These are phyloP conservation scores for Erodium texanum DNA, from an alignment of 441 rosid genomes.

Conservation along the genomic window DNA sequence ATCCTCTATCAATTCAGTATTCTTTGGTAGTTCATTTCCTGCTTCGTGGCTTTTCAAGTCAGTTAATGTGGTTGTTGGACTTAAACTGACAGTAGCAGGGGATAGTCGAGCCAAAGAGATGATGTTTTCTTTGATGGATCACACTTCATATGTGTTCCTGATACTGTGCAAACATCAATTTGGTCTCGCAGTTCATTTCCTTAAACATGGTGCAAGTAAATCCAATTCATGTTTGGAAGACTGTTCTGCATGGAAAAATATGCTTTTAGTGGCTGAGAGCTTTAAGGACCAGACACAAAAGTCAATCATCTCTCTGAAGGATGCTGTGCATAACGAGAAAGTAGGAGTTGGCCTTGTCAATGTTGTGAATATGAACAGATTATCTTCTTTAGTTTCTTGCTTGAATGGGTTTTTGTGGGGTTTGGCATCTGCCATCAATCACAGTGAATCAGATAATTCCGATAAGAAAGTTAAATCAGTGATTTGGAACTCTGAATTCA, in stretches of 20 bases:
- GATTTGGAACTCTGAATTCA: slow-evolving; percentile 31
- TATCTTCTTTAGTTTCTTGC: slow-evolving; percentile 52
- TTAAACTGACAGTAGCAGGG: slow-evolving; percentile 31
- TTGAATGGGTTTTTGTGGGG: slow-evolving; percentile 82
- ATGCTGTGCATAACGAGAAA: slow-evolving; percentile 26
- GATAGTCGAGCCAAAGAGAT: slow-evolving; percentile 29
- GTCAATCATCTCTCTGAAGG: slow-evolving; percentile 36
- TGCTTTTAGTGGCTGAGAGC: slow-evolving; percentile 35
- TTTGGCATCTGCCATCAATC: slow-evolving; percentile 47
- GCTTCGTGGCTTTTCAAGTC: slow-evolving; percentile 74
- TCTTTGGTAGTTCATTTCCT: slow-evolving; percentile 38
- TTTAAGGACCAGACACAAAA: slow-evolving; percentile 50
- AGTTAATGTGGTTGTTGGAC: slow-evolving; percentile 33
- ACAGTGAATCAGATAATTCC: slow-evolving; percentile 26
- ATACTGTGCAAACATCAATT: slow-evolving; percentile 43
- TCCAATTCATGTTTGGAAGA: slow-evolving; percentile 18
- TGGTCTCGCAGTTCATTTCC: slow-evolving; percentile 24
- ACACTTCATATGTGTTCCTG: slow-evolving; percentile 57
- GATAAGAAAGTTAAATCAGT: slow-evolving; percentile 30
- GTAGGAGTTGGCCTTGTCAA: slow-evolving; percentile 22
- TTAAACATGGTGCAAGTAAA: slow-evolving; percentile 15
- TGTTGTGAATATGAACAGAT: slow-evolving; percentile 34
- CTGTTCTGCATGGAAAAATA: slow-evolving; percentile 34
- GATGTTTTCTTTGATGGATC: slow-evolving; percentile 64
- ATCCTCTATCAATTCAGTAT: slow-evolving; percentile 29